Evolutionary conservation across 768 basidiomycete genomes (phyloP).

Genomic region (Tephrocybe sp.): DNA sequence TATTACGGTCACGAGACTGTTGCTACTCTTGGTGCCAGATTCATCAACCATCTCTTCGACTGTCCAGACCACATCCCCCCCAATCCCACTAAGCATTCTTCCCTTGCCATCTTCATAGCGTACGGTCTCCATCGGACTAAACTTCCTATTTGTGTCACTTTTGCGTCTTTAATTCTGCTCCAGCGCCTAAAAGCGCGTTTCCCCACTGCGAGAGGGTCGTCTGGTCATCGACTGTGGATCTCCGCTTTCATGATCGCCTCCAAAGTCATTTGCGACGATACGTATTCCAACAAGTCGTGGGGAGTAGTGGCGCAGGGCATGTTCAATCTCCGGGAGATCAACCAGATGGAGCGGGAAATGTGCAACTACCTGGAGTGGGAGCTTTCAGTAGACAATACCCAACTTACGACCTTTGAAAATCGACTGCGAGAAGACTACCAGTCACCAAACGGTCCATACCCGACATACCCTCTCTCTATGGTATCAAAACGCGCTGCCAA

Average conservation of each 20-base stretch:
- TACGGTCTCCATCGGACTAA: conserved; percentile 87
- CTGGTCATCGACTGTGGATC: conserved; percentile 87
- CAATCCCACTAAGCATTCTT: conserved; percentile 51
- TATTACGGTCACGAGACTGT: conserved; percentile 78
- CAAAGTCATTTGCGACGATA: conserved; percentile 93
- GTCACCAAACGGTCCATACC: conserved; percentile 51
- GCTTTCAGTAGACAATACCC: conserved; percentile 68
- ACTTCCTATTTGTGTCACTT: conserved; percentile 69
- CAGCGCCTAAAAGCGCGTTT: conserved; percentile 89
- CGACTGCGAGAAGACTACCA: conserved; percentile 62
- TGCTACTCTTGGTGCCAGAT: conserved; percentile 69
- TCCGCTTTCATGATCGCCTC: conserved; percentile 92
- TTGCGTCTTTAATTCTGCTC: conserved; percentile 65
- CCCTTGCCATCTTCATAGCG: conserved; percentile 78
- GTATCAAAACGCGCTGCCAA: conserved; percentile 60
- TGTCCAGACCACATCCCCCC: conserved; percentile 80
- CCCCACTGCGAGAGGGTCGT: conserved; percentile 87
- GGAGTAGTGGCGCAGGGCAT: conserved; percentile 86
- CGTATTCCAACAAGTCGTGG: conserved; percentile 94
- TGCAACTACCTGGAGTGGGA: conserved; percentile 93
- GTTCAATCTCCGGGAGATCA: conserved; percentile 86
- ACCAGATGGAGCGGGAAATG: conserved; percentile 97
- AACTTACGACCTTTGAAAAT: conserved; percentile 59
- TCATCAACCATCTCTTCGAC: conserved; percentile 83
- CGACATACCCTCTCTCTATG: conserved; percentile 60